These are phyloP conservation scores for Dillenia suffruticosa DNA, from an alignment of 164 flowering plant genomes.

Conservation along the genomic window DNA sequence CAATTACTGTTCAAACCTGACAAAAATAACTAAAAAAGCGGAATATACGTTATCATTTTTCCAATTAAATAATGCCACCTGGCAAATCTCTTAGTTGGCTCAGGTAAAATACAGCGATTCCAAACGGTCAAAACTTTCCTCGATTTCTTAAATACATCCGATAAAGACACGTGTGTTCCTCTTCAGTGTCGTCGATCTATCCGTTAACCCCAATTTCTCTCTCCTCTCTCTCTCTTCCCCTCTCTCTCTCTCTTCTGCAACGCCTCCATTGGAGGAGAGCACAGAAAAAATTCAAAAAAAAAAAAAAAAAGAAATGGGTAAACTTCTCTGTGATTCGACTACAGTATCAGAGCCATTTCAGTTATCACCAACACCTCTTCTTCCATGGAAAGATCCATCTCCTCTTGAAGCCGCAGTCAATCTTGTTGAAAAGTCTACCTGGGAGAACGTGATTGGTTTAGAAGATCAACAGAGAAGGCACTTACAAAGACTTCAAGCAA, in stretches of 20 bases:
- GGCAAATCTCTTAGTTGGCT: no score
- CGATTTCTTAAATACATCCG: background rate
- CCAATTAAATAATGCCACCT: no score
- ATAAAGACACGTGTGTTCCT: slow-evolving; percentile 26
- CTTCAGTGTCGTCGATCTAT: slow-evolving; percentile 32
- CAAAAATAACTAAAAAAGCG: no score
- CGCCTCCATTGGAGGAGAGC: slow-evolving; percentile 13
- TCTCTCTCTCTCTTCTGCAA: slow-evolving; percentile 25
- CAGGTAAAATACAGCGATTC: no score
- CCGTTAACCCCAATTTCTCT: slow-evolving; percentile 32
- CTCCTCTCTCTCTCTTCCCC: slow-evolving; percentile 11
- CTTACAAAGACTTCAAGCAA: slow-evolving; percentile 40
- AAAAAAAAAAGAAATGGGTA: slow-evolving; percentile 37
- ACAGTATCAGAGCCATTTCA: slow-evolving; percentile 31
- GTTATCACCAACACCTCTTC: slow-evolving; percentile 17
- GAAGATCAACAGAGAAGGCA: slow-evolving; percentile 71
- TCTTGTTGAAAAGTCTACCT: slow-evolving; percentile 15
- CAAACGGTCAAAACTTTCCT: no score
- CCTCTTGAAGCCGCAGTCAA: slow-evolving; percentile 12
- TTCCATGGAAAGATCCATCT: slow-evolving; percentile 30
- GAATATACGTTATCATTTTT: no score
- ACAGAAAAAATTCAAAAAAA: background rate
- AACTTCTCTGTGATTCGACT: slow-evolving; percentile 54
- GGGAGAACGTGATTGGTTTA: slow-evolving; percentile 73
- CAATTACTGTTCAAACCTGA: no score